phyloP scores from a whole-genome alignment of 768 basidiomycete genomes.

The Coprinopsis strossmayeri region DNA sequence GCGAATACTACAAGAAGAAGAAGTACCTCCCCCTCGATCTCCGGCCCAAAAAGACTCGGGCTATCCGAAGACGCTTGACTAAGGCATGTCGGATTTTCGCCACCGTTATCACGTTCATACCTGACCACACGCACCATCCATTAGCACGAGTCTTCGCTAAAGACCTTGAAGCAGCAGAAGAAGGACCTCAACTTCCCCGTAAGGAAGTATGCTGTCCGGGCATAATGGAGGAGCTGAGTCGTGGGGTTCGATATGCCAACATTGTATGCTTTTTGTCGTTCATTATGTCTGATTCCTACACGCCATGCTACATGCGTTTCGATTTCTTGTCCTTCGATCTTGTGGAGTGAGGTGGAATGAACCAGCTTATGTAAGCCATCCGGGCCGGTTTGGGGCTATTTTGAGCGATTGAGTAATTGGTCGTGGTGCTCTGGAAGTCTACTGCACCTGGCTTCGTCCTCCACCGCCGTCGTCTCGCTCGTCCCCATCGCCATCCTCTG shows the following conservation, averaged over 20 bases:
- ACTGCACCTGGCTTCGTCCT: conserved; percentile 1
- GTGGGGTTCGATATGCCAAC: conserved; percentile 18
- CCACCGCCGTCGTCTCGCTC: background rate
- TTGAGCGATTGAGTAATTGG: conserved; percentile 1
- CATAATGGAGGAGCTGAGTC: conserved; percentile 30
- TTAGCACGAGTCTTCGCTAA: conserved; percentile 76
- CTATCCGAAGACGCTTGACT: conserved; percentile 92
- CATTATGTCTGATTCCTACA: conserved; percentile 17
- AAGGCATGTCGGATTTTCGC: conserved; percentile 41
- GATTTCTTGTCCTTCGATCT: conserved; percentile 12
- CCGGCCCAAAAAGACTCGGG: conserved; percentile 95
- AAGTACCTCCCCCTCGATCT: conserved; percentile 97
- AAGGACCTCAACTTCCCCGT: conserved; percentile 90
- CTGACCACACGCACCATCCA: background rate
- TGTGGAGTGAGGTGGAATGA: background rate
- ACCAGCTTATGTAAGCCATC: conserved; percentile 5
- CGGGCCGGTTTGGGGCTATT: background rate
- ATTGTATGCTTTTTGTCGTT: conserved; percentile 21
- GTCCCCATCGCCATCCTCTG: background rate
- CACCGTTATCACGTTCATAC: conserved; percentile 3
- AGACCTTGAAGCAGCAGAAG: conserved; percentile 93
- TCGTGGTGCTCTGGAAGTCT: background rate
- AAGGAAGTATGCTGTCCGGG: conserved; percentile 95
- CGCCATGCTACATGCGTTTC: conserved; percentile 14
- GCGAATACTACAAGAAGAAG: conserved; percentile 97